Conservation (phyloP, 257 asterid species). For the Ligustrum vulgare region DNA sequence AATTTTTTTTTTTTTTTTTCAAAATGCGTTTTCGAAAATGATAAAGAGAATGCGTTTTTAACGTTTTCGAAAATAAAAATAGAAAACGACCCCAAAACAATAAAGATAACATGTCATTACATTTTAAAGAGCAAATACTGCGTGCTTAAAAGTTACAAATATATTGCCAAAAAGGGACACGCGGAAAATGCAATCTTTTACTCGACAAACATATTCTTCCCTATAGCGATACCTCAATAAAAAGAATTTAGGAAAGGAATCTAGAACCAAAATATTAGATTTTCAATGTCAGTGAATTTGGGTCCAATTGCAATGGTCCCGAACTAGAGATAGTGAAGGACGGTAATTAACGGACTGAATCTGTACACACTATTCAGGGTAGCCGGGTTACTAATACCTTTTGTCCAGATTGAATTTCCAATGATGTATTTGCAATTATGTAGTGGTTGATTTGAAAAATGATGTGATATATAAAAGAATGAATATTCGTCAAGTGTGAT, state of each 20-base stretch:
- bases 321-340: not conserved
- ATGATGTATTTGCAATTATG: no score
- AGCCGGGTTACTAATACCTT: no score
- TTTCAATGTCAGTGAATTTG: constrained; percentile 3
- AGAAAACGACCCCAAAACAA: no score
- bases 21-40: no score
- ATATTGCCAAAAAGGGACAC: not conserved
- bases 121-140: not conserved
- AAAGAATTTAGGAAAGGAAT: not conserved
- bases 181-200: not conserved
- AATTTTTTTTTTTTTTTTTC: no score
- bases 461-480: no score
- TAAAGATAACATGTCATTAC: no score
- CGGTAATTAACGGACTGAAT: not conserved
- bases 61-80: no score
- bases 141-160: not conserved
- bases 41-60: no score
- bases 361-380: not conserved
- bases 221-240: not conserved
- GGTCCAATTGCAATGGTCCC: not conserved
- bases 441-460: no score
- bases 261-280: not conserved
- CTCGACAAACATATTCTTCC: not conserved
- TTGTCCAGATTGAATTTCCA: no score
- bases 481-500: no score